phyloP scores from a whole-genome alignment of 371 early-diverging fungal species.

The Mortierella sp. region DNA sequence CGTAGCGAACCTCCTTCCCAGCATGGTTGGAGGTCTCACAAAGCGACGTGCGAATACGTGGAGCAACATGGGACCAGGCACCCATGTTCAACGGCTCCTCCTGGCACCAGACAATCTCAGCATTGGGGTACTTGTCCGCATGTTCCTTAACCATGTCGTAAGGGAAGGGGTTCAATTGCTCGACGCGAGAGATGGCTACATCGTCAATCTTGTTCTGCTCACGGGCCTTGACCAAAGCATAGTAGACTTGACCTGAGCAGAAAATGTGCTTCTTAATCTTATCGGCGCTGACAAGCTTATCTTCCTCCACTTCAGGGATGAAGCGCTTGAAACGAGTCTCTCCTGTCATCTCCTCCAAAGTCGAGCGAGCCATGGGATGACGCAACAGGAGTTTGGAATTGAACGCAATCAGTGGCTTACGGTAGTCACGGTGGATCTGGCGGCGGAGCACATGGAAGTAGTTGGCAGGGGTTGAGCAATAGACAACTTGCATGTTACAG shows the following conservation, averaged over 20 bases:
- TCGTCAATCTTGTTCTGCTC: slow-evolving; percentile 86
- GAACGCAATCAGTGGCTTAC: slow-evolving; percentile 94
- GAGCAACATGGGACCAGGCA: slow-evolving; percentile 89
- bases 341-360: slow-evolving; percentile 84
- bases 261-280: slow-evolving; percentile 90
- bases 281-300: slow-evolving; percentile 78
- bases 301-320: slow-evolving; percentile 88
- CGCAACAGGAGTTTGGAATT: slow-evolving; percentile 95
- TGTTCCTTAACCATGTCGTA: slow-evolving; percentile 89
- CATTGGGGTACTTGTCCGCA: slow-evolving; percentile 91
- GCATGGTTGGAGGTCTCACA: slow-evolving; percentile 78
- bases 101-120: slow-evolving; percentile 93
- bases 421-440: slow-evolving; percentile 96
- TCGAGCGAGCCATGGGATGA: slow-evolving; percentile 91
- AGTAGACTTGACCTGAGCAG: slow-evolving; percentile 97
- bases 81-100: slow-evolving; percentile 98
- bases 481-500: slow-evolving; percentile 97
- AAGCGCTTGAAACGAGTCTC: slow-evolving; percentile 89
- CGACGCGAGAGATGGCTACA: slow-evolving; percentile 94
- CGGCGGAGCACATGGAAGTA: slow-evolving; percentile 97
- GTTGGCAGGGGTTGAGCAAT: slow-evolving; percentile 95
- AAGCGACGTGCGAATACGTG: slow-evolving; percentile 86
- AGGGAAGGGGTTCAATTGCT: slow-evolving; percentile 97
- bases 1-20: slow-evolving; percentile 82
- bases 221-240: slow-evolving; percentile 88